Evolutionary conservation across 2,329 filamentous ascomycete genomes (phyloP).

Genomic region (Epichloe uncinata): DNA sequence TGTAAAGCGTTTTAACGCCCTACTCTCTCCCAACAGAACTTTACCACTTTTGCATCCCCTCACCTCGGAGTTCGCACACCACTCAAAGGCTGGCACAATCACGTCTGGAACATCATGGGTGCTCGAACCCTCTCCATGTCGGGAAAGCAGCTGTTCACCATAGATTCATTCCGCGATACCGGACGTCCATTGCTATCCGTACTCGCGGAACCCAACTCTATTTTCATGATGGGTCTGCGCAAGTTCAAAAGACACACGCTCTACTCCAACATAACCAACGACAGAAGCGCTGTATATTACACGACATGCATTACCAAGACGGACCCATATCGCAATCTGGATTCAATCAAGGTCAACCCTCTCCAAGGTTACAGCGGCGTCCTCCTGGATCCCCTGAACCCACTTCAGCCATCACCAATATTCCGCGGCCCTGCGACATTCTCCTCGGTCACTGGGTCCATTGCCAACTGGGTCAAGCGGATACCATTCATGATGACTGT

Average conservation of each 20-base stretch:
- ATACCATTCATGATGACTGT: conserved; percentile 54
- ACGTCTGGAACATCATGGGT: conserved; percentile 72
- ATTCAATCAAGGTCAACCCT: conserved; percentile 58
- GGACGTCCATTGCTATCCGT: conserved; percentile 68
- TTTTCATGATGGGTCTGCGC: conserved; percentile 70
- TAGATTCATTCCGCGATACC: conserved; percentile 75
- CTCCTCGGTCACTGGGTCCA: conserved; percentile 19
- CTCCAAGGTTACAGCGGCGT: conserved; percentile 60
- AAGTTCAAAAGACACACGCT: conserved; percentile 64
- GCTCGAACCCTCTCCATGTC: conserved; percentile 70
- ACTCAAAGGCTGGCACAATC: conserved; percentile 49
- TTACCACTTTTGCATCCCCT: conserved; percentile 81
- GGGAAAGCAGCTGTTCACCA: conserved; percentile 74
- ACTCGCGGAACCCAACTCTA: conserved; percentile 68
- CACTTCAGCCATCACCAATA: conserved; percentile 37
- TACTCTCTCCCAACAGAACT: conserved; percentile 44
- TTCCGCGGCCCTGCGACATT: conserved; percentile 14
- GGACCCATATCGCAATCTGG: conserved; percentile 61
- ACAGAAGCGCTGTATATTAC: conserved; percentile 69
- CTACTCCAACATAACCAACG: conserved; percentile 81
- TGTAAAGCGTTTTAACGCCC: not conserved
- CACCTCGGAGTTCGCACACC: conserved; percentile 67
- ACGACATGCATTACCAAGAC: conserved; percentile 66
- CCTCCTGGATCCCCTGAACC: conserved; percentile 55
- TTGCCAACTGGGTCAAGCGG: conserved; percentile 29